Evolutionary conservation across 1,284 basidiomycete species (phyloP), one percentile per base, ranked within the genome.

Genomic region (Ustilago tritici): DNA sequence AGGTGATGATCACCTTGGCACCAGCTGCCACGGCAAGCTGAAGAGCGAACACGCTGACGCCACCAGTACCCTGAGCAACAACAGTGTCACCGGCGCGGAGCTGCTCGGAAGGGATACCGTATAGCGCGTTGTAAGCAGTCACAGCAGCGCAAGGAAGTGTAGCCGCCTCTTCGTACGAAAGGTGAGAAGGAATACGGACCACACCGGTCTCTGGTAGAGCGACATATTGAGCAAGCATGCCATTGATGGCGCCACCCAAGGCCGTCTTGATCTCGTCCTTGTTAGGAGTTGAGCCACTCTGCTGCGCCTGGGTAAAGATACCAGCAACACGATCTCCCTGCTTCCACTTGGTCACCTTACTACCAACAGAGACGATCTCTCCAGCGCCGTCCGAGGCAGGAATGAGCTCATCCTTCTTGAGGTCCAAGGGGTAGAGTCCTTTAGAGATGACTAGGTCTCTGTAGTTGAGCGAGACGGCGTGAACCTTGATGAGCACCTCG

Each of bases 321-420:
- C 73, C 65, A 57, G 87, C 89, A 62, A 91, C 90, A 19, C 90
- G 89, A 79, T 92, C 90, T 12, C 91, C 90, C 3, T 84, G 69
- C 66, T 88, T 88, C 88, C 88, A 91, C 14, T 84, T 82, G 40
- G 82, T 88, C n/a, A 91, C 90, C 14, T 88, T 88, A 41, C 86
- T 84, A 4, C 91, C 91, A 19, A 91, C 81, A 3, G 88, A 87
- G 43, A 90, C 84, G 55, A 92, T 87, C 78, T 91, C 89, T 10
- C 91, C 91, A 15, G 91, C 90, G 71, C 89, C 88, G 76, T 92
- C 91, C 6, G 91, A 91, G 80, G 88, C 87, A 0, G 91, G 90
- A 17, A 91, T 87, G 3, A 89, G 75, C 54, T 68, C 63, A n/a
- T 36, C 65, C 10, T 80, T 53, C 60, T 83, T 77, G 31, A 78